A percentile compares a stretch with the other conserved stretches of the same genome.
Conservation (phyloP, 83 land plant genomes). For the Picea mariana region DNA sequence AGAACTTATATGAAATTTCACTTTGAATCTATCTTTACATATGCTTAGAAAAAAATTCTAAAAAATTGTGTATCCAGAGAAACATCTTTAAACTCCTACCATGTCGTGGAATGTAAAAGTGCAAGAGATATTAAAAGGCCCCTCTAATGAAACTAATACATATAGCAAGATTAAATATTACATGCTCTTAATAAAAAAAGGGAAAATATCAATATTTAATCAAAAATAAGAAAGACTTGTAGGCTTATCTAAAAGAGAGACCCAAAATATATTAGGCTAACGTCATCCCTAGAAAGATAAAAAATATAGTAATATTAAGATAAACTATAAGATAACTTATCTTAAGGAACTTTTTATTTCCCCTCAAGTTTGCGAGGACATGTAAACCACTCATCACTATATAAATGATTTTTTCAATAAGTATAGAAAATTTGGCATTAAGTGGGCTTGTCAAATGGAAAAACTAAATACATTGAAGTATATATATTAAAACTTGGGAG, state of each 20-base stretch:
- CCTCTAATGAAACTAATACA: neutral
- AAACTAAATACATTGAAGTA: no score
- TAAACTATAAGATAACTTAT: no score
- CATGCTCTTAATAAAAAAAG: neutral
- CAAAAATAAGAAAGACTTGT: neutral
- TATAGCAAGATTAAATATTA: neutral
- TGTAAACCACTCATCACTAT: no score
- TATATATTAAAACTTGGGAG: no score
- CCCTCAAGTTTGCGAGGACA: no score
- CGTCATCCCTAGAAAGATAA: no score
- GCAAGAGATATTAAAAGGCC: neutral
- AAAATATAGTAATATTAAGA: no score
- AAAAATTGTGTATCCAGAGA: neutral
- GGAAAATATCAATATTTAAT: neutral
- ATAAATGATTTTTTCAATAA: no score
- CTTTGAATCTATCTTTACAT: neutral
- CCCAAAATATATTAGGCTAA: neutral
- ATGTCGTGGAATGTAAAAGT: neutral
- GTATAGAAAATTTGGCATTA: no score
- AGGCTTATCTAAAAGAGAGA: no score
- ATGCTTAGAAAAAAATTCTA: neutral
- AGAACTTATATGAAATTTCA: neutral
- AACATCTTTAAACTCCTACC: neutral
- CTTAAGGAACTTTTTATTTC: no score
- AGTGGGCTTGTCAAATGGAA: no score